Conservation (phyloP, 2,329 filamentous ascomycete species). For the Colletotrichum acutatum region DNA sequence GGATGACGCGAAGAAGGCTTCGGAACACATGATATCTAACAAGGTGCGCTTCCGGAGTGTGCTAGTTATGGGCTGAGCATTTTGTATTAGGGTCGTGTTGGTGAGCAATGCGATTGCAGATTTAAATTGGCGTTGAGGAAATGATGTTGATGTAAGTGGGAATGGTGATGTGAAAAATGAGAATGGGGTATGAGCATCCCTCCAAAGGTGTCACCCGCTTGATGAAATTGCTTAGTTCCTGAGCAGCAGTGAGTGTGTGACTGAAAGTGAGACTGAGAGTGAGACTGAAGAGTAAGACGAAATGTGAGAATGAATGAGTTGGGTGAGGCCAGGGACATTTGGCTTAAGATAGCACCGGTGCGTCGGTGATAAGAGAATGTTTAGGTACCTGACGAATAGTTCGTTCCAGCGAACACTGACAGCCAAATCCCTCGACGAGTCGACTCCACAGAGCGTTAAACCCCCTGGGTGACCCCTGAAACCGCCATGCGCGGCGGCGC, state of each 20-base stretch:
- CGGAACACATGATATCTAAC: slow-evolving; percentile 52
- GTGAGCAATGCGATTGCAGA: not conserved
- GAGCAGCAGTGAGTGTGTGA: not conserved
- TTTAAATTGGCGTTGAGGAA: not conserved
- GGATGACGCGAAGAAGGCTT: slow-evolving; percentile 57
- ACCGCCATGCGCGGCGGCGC: no score
- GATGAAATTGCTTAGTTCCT: no score
- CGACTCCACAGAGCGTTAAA: not conserved
- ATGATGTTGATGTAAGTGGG: no score
- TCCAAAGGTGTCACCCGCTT: no score
- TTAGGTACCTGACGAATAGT: no score
- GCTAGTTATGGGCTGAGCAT: slow-evolving; percentile 49
- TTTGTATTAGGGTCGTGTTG: not conserved
- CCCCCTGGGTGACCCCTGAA: not conserved
- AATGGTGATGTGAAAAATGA: not conserved
- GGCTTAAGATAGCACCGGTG: not conserved
- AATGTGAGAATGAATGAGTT: not conserved
- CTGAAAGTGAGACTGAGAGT: not conserved
- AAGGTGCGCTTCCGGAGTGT: slow-evolving; percentile 59
- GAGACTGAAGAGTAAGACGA: not conserved
- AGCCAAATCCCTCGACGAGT: no score
- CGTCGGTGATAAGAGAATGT: not conserved
- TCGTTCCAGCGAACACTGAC: no score
- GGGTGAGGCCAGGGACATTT: not conserved
- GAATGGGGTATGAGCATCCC: no score